Base-by-base conservation (phyloP, 805 yeast genomes). In the Peterozyma toletana region DNA sequence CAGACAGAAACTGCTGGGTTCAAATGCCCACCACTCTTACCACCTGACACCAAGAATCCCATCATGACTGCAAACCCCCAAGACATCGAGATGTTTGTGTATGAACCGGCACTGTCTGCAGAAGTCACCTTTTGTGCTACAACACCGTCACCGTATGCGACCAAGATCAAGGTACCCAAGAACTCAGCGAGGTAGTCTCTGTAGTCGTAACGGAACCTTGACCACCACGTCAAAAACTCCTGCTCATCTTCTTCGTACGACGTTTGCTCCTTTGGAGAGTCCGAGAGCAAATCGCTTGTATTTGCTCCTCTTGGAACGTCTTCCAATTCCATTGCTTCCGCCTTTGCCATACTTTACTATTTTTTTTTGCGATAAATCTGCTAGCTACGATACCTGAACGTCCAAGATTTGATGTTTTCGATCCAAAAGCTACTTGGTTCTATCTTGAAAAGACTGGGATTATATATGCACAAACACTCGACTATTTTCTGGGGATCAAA, bases 21-120 rank as follows among this genome's bases (percentile, higher is more conserved):
- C 47, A 75, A 54, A 56, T 75, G 81, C n/a, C 75, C 81, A 53
- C 79, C 80, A 34, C 79, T 73, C 42, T 75, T 62, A 50, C 81
- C 81, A 47, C 78, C 78, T 35, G 77, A 66, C 7, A 66, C 61
- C 42, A 66, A 62, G 51, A 71, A 73, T 40, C 80, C 81, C 53
- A 74, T 54, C 52, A 72, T 70, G 34, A 71, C 77, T 1, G 76
- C 80, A 33, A 73, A 60, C 38, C 77, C 81, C 80, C 80, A 75
- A n/a, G 70, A 64, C 35, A 74, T 51, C 3, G 71, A 70, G 42
- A 73, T 58, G 15, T 67, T 62, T 38, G 66, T 66, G 45, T 64
- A 68, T 40, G 63, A 62, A 51, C 78, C 78, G 34, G 63, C 63
- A 6, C 51, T 44, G 17, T 59, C 65, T 41, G 55, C 58, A 10